A percentile compares a stretch with the other conserved stretches of the same genome.
phyloP scores from a whole-genome alignment of 345 rosid species.

The Lepidium sativum region DNA sequence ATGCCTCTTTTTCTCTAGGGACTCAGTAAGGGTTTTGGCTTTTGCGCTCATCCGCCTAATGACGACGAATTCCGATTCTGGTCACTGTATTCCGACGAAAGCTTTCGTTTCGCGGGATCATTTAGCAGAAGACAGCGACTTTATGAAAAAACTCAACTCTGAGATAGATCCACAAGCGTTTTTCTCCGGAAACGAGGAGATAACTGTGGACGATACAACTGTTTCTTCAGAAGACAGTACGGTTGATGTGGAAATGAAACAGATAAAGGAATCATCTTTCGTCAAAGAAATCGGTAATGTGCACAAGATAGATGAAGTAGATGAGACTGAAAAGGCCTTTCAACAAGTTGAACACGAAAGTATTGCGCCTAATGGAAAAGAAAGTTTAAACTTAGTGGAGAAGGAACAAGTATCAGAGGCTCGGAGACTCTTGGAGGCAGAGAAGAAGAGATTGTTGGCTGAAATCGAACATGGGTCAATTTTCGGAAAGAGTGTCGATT shows the following conservation, averaged over 20 bases:
- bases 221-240: conserved; percentile 9
- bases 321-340: neutral
- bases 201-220: neutral
- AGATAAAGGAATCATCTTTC: neutral
- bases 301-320: conserved; percentile 8
- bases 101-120: neutral
- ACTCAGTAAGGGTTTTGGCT: neutral
- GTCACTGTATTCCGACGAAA: neutral
- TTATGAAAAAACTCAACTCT: conserved; percentile 19
- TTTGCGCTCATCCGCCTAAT: neutral
- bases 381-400: conserved; percentile 7
- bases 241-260: neutral
- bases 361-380: neutral
- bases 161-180: conserved; percentile 21
- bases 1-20: neutral
- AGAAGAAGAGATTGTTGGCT: conserved; percentile 50
- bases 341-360: neutral
- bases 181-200: conserved; percentile 4
- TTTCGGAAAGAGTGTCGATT: conserved; percentile 21
- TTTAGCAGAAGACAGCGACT: neutral
- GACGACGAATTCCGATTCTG: conserved; percentile 6
- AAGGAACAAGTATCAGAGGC: conserved; percentile 10
- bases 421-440: conserved; percentile 41
- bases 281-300: neutral
- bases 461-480: conserved; percentile 46